Percentiles rank a stretch among this genome's conserved stretches.
Evolutionary conservation across 1,284 basidiomycete species (phyloP).

Genomic region (Leccinum huronense): DNA sequence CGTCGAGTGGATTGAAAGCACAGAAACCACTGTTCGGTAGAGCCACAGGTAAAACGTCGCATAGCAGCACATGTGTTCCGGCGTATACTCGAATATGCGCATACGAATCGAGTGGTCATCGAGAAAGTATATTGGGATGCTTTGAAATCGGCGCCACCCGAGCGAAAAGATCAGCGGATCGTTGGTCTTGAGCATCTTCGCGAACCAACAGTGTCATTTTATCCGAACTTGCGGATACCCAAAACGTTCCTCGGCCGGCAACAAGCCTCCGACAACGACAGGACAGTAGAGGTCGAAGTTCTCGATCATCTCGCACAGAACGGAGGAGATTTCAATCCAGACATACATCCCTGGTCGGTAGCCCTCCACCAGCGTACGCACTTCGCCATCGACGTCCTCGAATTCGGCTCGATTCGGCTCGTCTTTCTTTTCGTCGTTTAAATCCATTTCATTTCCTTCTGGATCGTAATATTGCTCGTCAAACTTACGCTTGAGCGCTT

Average conservation of each 20-base stretch:
- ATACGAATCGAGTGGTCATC: conserved; percentile 98
- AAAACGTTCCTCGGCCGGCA: conserved; percentile 88
- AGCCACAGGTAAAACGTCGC: conserved; percentile 95
- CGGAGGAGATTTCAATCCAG: conserved; percentile 81
- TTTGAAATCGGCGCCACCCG: conserved; percentile 97
- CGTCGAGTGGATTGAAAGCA: conserved; percentile 86
- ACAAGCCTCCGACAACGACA: conserved; percentile 90
- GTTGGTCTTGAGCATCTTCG: conserved; percentile 93
- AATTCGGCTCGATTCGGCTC: conserved; percentile 90
- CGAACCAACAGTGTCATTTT: conserved; percentile 96
- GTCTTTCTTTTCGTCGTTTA: conserved; percentile 91
- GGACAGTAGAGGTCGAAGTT: conserved; percentile 92
- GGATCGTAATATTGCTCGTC: conserved; percentile 97
- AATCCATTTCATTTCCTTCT: conserved; percentile 73
- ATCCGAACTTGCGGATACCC: conserved; percentile 94
- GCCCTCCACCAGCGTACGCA: conserved; percentile 86
- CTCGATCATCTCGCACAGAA: conserved; percentile 91
- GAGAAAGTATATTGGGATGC: conserved; percentile 90
- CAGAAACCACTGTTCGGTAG: conserved; percentile 97
- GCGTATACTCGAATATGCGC: conserved; percentile 99
- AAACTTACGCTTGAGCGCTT: conserved; percentile 90
- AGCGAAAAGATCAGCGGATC: conserved; percentile 95
- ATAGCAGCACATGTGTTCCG: conserved; percentile 99
- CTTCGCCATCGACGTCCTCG: conserved; percentile 72
- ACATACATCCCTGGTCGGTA: conserved; percentile 92